phyloP scores from a whole-genome alignment of 306 rosid genomes.

The Lablab purpureus region DNA sequence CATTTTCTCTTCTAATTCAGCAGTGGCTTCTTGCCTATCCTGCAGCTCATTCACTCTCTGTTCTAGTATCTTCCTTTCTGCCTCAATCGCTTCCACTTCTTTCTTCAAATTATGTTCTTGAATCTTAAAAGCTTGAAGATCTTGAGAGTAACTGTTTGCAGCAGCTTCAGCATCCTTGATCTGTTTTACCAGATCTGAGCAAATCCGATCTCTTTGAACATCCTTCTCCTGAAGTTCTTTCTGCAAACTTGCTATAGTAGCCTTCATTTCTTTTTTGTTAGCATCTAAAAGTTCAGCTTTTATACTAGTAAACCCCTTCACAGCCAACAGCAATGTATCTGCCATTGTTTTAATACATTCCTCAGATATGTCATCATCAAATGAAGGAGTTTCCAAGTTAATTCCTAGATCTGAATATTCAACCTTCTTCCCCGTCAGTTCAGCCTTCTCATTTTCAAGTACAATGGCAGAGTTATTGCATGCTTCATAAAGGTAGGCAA shows the following conservation, averaged over 20 bases:
- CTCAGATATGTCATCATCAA: conserved; percentile 57
- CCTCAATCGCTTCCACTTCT: conserved; percentile 58
- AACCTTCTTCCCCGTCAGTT: conserved; percentile 62
- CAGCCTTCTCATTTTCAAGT: conserved; percentile 69
- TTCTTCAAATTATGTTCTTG: conserved; percentile 69
- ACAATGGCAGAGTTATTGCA: conserved; percentile 63
- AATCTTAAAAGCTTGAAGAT: conserved; percentile 73
- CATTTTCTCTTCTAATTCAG: conserved; percentile 75
- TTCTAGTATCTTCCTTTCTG: conserved; percentile 65
- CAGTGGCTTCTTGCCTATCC: conserved; percentile 56
- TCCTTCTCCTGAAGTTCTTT: conserved; percentile 96
- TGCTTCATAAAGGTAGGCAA: conserved; percentile 71
- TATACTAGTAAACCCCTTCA: conserved; percentile 66
- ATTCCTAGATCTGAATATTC: conserved; percentile 47
- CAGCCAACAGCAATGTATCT: conserved; percentile 67
- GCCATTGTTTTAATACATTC: conserved; percentile 68
- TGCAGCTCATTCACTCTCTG: conserved; percentile 71
- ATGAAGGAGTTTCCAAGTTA: conserved; percentile 37
- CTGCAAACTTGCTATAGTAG: conserved; percentile 70
- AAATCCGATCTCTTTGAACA: conserved; percentile 77
- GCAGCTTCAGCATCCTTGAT: conserved; percentile 87
- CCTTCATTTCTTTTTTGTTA: conserved; percentile 79
- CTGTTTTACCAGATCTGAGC: conserved; percentile 88
- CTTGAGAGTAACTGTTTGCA: conserved; percentile 59
- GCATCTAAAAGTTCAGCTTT: conserved; percentile 69